These are phyloP conservation scores for Fusarium succisae DNA, from an alignment of 2,329 filamentous ascomycete genomes.

Conservation along the genomic window DNA sequence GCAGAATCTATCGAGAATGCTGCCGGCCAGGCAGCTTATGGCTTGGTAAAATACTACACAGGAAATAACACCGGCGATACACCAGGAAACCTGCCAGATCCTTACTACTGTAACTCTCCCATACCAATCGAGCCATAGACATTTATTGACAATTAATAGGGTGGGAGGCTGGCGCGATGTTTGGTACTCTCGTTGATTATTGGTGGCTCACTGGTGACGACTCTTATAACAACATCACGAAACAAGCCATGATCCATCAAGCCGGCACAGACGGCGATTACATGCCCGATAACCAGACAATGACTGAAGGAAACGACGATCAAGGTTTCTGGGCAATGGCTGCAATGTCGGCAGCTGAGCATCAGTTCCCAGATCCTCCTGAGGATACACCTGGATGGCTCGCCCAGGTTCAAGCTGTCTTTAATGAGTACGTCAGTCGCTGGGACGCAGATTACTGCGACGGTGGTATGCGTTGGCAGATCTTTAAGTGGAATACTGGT, in stretches of 20 bases:
- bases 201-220: constrained; percentile 75
- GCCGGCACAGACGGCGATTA: constrained; percentile 67
- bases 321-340: constrained; percentile 89
- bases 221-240: constrained; percentile 69
- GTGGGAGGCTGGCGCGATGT: constrained; percentile 81
- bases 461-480: constrained; percentile 87
- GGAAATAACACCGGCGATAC: constrained; percentile 68
- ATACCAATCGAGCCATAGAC: constrained; percentile 35
- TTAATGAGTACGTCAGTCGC: constrained; percentile 77
- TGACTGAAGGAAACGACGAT: constrained; percentile 74
- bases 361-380: constrained; percentile 75
- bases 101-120: constrained; percentile 70
- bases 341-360: constrained; percentile 80
- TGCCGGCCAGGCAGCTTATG: constrained; percentile 58
- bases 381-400: constrained; percentile 74
- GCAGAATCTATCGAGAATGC: constrained; percentile 61
- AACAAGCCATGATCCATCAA: constrained; percentile 69
- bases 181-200: constrained; percentile 76
- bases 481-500: constrained; percentile 80
- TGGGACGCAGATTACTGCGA: constrained; percentile 74
- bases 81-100: constrained; percentile 66
- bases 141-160: constrained; percentile 43
- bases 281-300: constrained; percentile 73
- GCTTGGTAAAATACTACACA: constrained; percentile 60
- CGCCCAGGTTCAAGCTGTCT: constrained; percentile 80